Conservation (phyloP, 495 filamentous ascomycete genomes). For the Penicillium nucicola region DNA sequence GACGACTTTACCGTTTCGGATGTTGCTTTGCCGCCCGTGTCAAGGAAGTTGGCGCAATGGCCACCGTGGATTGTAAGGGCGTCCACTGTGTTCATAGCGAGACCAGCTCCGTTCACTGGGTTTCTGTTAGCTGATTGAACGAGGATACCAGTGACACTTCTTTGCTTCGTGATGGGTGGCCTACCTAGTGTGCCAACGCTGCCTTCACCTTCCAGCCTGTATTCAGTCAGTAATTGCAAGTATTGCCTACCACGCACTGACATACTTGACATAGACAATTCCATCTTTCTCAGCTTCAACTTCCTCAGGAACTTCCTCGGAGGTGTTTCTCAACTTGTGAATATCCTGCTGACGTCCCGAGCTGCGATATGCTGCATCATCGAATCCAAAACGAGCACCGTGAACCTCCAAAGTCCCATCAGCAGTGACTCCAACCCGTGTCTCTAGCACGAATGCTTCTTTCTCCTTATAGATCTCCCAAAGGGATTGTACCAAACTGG, state of each 20-base stretch:
- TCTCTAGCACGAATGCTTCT: conserved; percentile 64
- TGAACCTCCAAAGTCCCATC: conserved; percentile 46
- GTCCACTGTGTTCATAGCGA: conserved; percentile 92
- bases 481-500: conserved; percentile 50
- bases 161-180: too few relatives aligned
- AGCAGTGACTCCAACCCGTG: conserved; percentile 36
- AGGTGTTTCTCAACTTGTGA: conserved; percentile 52
- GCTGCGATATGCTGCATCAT: conserved; percentile 73
- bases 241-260: not conserved
- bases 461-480: conserved; percentile 61
- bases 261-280: conserved; percentile 68
- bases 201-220: conserved; percentile 45
- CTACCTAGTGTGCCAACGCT: conserved; percentile 65
- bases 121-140: not conserved
- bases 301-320: conserved; percentile 54
- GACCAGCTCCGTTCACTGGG: conserved; percentile 78
- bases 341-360: conserved; percentile 61
- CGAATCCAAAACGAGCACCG: conserved; percentile 62
- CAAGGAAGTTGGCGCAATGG: conserved; percentile 76
- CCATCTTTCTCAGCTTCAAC: conserved; percentile 65
- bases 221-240: conserved; percentile 3
- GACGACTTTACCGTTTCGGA: conserved; percentile 75
- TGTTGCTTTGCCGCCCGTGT: conserved; percentile 89
- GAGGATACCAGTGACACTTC: not conserved
- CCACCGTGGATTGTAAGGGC: conserved; percentile 65